These are phyloP conservation scores for Cercospora nicotianae DNA, from an alignment of 2,329 filamentous ascomycete species.

Conservation along the genomic window DNA sequence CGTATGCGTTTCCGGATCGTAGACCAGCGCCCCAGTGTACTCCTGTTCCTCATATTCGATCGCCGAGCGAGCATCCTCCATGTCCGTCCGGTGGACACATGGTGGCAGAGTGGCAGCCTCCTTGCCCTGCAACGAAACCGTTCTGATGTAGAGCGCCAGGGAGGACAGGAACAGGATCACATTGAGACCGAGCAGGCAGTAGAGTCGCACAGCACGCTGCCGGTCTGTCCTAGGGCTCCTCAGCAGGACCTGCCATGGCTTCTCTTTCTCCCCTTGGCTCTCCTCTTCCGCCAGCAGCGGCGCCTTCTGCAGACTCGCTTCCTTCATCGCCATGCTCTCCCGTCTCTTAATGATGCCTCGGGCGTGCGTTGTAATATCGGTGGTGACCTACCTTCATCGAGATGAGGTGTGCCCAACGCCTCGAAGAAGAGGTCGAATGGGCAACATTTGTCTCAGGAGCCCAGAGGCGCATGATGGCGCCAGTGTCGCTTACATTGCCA, in stretches of 20 bases:
- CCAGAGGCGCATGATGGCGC: not conserved
- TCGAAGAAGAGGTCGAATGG: not conserved
- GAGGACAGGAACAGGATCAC: conserved; percentile 4
- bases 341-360: not conserved
- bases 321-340: not conserved
- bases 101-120: not conserved
- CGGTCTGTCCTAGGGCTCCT: conserved; percentile 1
- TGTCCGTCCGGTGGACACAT: conserved; percentile 20
- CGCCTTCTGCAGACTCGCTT: not conserved
- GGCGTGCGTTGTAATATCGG: not conserved
- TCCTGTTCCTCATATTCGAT: conserved; percentile 21
- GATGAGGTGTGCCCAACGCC: not conserved
- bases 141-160: not conserved
- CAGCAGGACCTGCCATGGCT: conserved; percentile 6
- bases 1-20: conserved; percentile 14
- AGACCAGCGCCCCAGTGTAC: conserved; percentile 21
- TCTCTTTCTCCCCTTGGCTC: not conserved
- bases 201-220: conserved; percentile 3
- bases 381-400: not conserved
- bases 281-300: conserved; percentile 1
- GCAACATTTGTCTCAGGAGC: not conserved
- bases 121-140: not conserved
- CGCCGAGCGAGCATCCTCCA: conserved; percentile 16
- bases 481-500: not conserved
- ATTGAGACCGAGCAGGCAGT: conserved; percentile 10